These are phyloP conservation scores for Yamadazyma dushanensis DNA, from an alignment of 1,139 yeast genomes.

Conservation along the genomic window DNA sequence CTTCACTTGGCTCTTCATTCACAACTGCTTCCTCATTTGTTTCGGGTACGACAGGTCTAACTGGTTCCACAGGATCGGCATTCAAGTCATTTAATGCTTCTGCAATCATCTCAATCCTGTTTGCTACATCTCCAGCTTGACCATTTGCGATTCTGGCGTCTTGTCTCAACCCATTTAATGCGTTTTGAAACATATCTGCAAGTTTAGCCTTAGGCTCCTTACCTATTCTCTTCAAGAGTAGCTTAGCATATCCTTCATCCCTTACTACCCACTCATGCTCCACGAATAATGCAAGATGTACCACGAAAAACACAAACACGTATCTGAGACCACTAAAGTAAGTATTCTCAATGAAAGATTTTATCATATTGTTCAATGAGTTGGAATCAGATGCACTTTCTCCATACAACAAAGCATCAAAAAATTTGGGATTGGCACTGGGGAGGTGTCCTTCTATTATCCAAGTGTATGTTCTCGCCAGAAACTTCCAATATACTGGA, in stretches of 20 bases:
- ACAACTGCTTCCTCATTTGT: no score
- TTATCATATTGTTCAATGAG: background rate
- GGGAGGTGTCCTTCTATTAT: slow-evolving; percentile 54
- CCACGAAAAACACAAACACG: slow-evolving; percentile 35
- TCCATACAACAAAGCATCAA: slow-evolving; percentile 51
- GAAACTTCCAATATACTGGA: slow-evolving; percentile 57
- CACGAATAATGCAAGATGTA: slow-evolving; percentile 51
- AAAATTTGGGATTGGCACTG: slow-evolving; percentile 29
- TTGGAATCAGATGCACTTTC: slow-evolving; percentile 18
- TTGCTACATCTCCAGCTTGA: slow-evolving; percentile 24
- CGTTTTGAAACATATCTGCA: slow-evolving; percentile 38
- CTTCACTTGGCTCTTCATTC: slow-evolving; percentile 9
- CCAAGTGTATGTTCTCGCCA: slow-evolving; percentile 55
- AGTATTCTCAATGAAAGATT: slow-evolving; percentile 31
- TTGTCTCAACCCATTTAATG: slow-evolving; percentile 28
- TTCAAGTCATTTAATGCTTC: slow-evolving; percentile 34
- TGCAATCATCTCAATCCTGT: slow-evolving; percentile 29
- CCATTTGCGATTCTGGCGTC: slow-evolving; percentile 24
- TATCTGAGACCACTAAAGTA: slow-evolving; percentile 44
- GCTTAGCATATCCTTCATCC: slow-evolving; percentile 64
- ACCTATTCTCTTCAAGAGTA: slow-evolving; percentile 58
- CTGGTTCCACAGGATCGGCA: no score
- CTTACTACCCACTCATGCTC: slow-evolving; percentile 73
- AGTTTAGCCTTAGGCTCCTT: slow-evolving; percentile 49
- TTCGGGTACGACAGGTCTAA: no score